Percentiles rank a stretch among this genome's conserved stretches.
phyloP scores from a whole-genome alignment of 495 filamentous ascomycete species.

The Annulohypoxylon moriforme region DNA sequence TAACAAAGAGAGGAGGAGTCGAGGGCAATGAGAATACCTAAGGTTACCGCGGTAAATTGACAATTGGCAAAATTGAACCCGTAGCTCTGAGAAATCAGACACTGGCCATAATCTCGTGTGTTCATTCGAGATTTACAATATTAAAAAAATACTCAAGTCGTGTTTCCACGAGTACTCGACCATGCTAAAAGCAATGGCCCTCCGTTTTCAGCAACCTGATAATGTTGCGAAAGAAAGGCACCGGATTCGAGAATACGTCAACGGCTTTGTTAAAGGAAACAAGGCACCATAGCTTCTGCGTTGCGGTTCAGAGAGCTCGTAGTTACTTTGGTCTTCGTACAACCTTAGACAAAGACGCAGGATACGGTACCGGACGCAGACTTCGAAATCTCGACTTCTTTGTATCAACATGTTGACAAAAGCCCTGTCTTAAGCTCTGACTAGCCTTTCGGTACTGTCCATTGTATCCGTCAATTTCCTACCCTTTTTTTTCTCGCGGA shows the following conservation, averaged over 20 bases:
- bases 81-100: not conserved
- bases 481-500: not conserved
- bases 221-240: slow-evolving; percentile 9
- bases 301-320: not conserved
- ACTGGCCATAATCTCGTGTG: not conserved
- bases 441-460: not conserved
- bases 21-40: not conserved
- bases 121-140: not conserved
- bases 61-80: not conserved
- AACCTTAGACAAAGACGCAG: slow-evolving; percentile 30
- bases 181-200: not conserved
- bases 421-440: slow-evolving; percentile 16
- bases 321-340: not conserved
- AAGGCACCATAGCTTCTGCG: not conserved
- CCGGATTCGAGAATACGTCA: slow-evolving; percentile 20
- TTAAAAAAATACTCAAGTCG: not conserved
- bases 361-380: slow-evolving; percentile 23
- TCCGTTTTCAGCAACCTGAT: slow-evolving; percentile 30
- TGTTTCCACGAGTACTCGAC: not conserved
- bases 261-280: slow-evolving; percentile 2
- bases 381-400: slow-evolving; percentile 10
- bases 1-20: not conserved
- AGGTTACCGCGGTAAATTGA: not conserved
- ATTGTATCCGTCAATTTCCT: not conserved
- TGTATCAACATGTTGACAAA: slow-evolving; percentile 31